Evolutionary conservation across 805 yeast genomes (phyloP), one percentile per base, ranked within the genome.

Genomic region (Lachancea nothofagi): DNA sequence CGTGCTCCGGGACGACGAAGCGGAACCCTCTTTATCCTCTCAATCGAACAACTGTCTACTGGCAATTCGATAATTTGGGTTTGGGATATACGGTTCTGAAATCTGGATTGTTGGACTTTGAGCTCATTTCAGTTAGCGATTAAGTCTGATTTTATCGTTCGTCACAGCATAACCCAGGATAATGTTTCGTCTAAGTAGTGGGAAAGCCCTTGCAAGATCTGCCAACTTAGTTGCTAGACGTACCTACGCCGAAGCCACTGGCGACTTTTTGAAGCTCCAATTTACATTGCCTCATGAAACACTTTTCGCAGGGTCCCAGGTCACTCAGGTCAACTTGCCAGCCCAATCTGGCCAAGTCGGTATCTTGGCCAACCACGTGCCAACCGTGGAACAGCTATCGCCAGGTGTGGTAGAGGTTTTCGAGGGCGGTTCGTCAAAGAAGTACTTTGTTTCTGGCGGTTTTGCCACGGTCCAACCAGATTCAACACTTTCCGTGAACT

Each of bases 331-430:
- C 55, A 93, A 93, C 72, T 74, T 93, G 54, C 98, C 98, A 61
- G 94, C 96, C 49, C 75, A 82, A 59, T 80, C 93, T 53, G 98
- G 98, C 66, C 94, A 85, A 63, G 78, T 90, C 69, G 98, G 98
- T 85, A 78, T 93, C 51, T 73, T 93, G 62, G 96, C 97, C 56
- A 83, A 86, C 73, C 98, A 93, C 79, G 96, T 93, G 60, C 97
- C 98, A 58, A 78, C 84, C 57, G 87, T 90, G 50, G 97, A 93
- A 72, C 95, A 93, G 75, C 80, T 93, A 65, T 77, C 80, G 61
- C 96, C 98, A 55, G 98, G 98, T 67, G 75, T 93, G 47, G 83
- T 93, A 57, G 96, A 89, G 68, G 79, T 93, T 61, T 82, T 86
- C 52, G 90, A 86, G 67, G 75, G 78, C 59, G 66, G 83, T 41